These are phyloP conservation scores for Neoscytalidium dimidiatum DNA, from an alignment of 2,329 filamentous ascomycete species.

Conservation along the genomic window DNA sequence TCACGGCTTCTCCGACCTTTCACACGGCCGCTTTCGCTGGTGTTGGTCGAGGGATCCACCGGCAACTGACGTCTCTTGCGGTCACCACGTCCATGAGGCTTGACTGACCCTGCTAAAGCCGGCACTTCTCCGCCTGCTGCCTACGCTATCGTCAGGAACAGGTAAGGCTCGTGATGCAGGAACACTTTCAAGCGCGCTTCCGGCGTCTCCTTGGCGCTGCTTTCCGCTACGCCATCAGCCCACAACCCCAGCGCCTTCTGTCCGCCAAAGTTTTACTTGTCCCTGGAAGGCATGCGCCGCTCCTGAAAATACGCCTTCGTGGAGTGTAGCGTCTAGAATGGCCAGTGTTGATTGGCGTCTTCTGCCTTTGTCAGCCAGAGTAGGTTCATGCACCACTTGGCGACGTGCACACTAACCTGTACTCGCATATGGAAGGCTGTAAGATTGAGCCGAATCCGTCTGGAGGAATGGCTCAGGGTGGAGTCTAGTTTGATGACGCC, in stretches of 20 bases:
- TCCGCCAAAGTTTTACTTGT: constrained; percentile 1
- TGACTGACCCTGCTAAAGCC: neutral
- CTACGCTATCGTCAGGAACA: constrained; percentile 8
- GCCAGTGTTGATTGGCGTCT: neutral
- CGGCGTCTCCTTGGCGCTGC: neutral
- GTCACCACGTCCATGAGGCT: neutral
- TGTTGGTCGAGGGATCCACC: neutral
- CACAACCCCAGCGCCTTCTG: neutral
- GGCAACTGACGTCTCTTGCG: neutral
- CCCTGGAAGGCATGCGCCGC: neutral
- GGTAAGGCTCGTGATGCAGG: neutral
- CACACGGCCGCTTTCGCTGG: neutral
- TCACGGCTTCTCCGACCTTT: neutral
- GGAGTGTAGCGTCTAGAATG: neutral
- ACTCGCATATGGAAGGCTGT: neutral
- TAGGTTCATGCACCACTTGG: neutral
- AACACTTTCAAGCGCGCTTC: neutral
- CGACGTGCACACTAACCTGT: neutral
- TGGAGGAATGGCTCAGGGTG: constrained; percentile 3
- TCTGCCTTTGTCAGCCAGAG: neutral
- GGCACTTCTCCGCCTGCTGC: constrained; percentile 7
- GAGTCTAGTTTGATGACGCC: constrained; percentile 7
- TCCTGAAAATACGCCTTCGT: neutral
- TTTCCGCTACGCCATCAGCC: neutral
- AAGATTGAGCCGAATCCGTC: neutral